phyloP scores from a whole-genome alignment of 1,284 basidiomycete species.

The Albatrellus sp. region DNA sequence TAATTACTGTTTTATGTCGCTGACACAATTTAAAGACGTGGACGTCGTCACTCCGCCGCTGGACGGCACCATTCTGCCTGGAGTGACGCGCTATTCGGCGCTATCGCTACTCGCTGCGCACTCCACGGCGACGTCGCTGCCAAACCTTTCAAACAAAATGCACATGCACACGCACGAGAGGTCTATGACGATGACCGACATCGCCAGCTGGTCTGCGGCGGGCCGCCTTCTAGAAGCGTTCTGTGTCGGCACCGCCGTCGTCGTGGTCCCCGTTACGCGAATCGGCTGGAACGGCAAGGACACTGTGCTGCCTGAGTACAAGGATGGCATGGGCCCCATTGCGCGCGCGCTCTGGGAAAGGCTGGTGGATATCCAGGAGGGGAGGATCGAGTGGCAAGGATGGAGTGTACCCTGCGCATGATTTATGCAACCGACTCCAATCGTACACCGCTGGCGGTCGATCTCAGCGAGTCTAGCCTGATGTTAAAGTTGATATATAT shows the following conservation, averaged over 20 bases:
- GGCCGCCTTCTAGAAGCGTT: constrained; percentile 60
- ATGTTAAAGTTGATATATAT: background rate
- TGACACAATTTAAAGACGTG: constrained; percentile 24
- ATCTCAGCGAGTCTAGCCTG: background rate
- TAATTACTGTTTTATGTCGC: background rate
- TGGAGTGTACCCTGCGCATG: constrained; percentile 37
- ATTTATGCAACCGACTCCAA: constrained; percentile 6
- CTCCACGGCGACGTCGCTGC: constrained; percentile 22
- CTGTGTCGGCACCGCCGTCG: constrained; percentile 60
- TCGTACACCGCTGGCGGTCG: background rate
- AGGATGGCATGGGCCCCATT: constrained; percentile 34
- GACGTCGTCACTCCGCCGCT: constrained; percentile 66
- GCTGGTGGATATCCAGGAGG: constrained; percentile 56
- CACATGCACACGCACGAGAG: constrained; percentile 47
- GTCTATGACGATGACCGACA: constrained; percentile 48
- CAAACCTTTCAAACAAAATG: constrained; percentile 23
- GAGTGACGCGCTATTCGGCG: constrained; percentile 66
- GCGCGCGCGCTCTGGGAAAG: constrained; percentile 41
- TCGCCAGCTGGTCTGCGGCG: constrained; percentile 31
- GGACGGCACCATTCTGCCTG: constrained; percentile 65
- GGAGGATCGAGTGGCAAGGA: constrained; percentile 35
- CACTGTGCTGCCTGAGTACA: constrained; percentile 31
- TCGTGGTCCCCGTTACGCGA: constrained; percentile 44
- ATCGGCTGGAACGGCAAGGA: constrained; percentile 43
- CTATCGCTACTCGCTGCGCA: constrained; percentile 46